Conservation (phyloP, 2,329 filamentous ascomycete genomes). For the Clarireedia paspali region DNA sequence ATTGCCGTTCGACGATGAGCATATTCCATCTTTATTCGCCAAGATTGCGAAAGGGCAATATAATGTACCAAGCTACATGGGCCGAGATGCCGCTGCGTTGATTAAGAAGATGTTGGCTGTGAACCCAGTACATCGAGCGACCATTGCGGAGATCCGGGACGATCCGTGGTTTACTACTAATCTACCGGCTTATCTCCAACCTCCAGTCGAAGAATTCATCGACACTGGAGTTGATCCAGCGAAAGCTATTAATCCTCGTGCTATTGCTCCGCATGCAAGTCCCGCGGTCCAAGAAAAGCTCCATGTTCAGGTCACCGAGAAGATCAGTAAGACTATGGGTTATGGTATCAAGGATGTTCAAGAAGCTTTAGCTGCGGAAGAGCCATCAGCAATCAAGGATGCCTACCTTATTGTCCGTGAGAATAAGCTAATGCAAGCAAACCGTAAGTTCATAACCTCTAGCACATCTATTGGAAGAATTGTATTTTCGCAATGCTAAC, state of each 20-base stretch:
- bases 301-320: conserved; percentile 86
- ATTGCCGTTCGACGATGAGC: conserved; percentile 95
- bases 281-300: conserved; percentile 78
- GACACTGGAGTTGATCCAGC: conserved; percentile 92
- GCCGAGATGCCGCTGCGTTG: conserved; percentile 68
- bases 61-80: conserved; percentile 85
- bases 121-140: conserved; percentile 89
- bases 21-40: conserved; percentile 94
- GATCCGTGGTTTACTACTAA: conserved; percentile 92
- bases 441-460: conserved; percentile 55
- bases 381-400: conserved; percentile 97
- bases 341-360: conserved; percentile 93
- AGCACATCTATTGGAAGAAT: neutral
- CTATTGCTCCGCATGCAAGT: conserved; percentile 72
- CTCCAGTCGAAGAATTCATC: conserved; percentile 83
- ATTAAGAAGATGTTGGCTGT: conserved; percentile 94
- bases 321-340: conserved; percentile 96
- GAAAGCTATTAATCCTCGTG: conserved; percentile 77
- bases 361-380: conserved; percentile 82
- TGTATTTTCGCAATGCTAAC: conserved; percentile 11
- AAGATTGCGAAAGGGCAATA: conserved; percentile 96
- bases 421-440: conserved; percentile 94
- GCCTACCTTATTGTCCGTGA: conserved; percentile 97
- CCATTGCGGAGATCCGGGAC: conserved; percentile 84
- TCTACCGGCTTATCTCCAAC: conserved; percentile 77